Conservation (phyloP, 768 basidiomycete genomes). For the Boletus insuetus region DNA sequence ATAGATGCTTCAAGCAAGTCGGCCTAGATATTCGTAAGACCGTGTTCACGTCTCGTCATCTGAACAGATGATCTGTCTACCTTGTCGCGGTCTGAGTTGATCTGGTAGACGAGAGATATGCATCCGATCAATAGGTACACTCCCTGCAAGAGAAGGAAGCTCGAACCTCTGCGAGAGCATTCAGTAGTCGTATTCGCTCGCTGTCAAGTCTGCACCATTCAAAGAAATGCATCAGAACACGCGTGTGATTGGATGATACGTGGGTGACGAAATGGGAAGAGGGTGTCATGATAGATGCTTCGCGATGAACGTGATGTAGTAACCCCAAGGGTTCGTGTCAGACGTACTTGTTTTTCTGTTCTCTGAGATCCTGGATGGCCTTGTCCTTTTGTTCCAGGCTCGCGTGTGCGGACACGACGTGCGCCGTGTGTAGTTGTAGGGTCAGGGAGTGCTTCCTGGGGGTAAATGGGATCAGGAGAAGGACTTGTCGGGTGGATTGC, state of each 20-base stretch:
- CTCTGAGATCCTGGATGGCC: slow-evolving; percentile 75
- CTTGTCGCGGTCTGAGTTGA: slow-evolving; percentile 83
- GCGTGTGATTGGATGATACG: slow-evolving; percentile 2
- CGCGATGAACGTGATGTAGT: neutral
- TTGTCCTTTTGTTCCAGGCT: slow-evolving; percentile 75
- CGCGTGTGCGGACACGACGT: slow-evolving; percentile 81
- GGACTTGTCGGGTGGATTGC: neutral
- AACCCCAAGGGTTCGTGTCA: slow-evolving; percentile 1
- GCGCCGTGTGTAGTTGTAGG: slow-evolving; percentile 81
- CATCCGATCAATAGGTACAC: slow-evolving; percentile 11
- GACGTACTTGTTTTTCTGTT: slow-evolving; percentile 80
- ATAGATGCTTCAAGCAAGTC: slow-evolving; percentile 68
- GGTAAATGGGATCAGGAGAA: slow-evolving; percentile 9
- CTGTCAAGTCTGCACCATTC: slow-evolving; percentile 58
- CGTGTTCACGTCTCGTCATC: neutral
- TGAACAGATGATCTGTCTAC: slow-evolving; percentile 21
- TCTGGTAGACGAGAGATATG: slow-evolving; percentile 35
- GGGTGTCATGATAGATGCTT: neutral
- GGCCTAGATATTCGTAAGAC: slow-evolving; percentile 38
- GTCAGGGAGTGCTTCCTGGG: slow-evolving; percentile 79
- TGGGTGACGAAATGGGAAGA: neutral
- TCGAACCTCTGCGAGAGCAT: slow-evolving; percentile 65
- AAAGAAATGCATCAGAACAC: slow-evolving; percentile 12
- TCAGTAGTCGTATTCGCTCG: slow-evolving; percentile 67
- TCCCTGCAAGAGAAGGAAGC: slow-evolving; percentile 6